Percentiles rank a stretch among this genome's conserved stretches.
These are phyloP conservation scores for Abelmoschus esculentus DNA, from an alignment of 345 rosid genomes.

Conservation along the genomic window DNA sequence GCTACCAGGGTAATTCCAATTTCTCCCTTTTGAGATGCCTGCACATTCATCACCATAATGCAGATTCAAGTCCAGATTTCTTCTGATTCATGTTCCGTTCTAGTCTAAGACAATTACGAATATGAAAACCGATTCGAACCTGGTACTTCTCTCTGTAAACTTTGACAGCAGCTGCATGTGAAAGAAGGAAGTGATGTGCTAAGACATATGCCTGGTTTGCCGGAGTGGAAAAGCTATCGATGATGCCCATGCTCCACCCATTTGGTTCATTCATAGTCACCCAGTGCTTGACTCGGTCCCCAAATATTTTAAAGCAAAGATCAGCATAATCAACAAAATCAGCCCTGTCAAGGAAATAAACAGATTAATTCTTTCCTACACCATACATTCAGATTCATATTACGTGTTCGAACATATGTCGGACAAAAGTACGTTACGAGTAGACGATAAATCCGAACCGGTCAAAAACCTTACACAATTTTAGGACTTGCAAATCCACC, in stretches of 20 bases:
- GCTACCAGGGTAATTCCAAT: slow-evolving; percentile 25
- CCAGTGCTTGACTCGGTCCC: slow-evolving; percentile 36
- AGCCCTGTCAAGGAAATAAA: too few relatives aligned
- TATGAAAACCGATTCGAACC: not conserved
- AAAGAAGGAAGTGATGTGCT: slow-evolving; percentile 22
- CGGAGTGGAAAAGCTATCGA: slow-evolving; percentile 19
- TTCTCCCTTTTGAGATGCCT: slow-evolving; percentile 25
- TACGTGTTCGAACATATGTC: not conserved
- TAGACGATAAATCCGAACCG: too few relatives aligned
- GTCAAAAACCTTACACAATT: slow-evolving; percentile 20
- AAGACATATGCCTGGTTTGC: slow-evolving; percentile 19
- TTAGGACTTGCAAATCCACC: slow-evolving; percentile 12
- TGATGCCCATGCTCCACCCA: slow-evolving; percentile 8
- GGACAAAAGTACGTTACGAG: not conserved
- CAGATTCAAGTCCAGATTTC: too few relatives aligned
- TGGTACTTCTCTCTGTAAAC: slow-evolving; percentile 20
- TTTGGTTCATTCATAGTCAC: slow-evolving; percentile 34
- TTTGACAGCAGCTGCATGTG: slow-evolving; percentile 25
- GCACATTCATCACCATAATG: not conserved
- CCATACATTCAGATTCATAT: not conserved
- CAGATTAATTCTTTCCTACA: too few relatives aligned
- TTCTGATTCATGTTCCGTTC: not conserved
- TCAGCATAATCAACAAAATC: slow-evolving; percentile 34
- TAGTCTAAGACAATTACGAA: too few relatives aligned
- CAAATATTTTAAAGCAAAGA: slow-evolving; percentile 38